Evolutionary conservation across 345 rosid species (phyloP).

Genomic region (Brassica juncea): DNA sequence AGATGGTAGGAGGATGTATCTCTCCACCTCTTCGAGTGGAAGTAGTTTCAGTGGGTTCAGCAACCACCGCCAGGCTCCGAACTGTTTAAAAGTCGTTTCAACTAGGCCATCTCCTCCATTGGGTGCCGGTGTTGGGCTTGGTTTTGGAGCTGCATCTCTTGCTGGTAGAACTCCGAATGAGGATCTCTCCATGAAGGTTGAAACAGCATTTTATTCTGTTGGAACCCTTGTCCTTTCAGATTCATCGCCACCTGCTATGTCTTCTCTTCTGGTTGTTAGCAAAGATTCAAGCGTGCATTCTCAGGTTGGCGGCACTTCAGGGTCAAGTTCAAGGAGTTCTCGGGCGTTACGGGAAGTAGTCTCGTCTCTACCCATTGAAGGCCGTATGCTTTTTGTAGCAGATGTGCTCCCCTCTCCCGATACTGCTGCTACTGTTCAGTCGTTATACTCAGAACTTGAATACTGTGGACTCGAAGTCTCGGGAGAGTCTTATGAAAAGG

Average conservation of each 20-base stretch:
- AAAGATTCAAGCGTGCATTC: conserved; percentile 81
- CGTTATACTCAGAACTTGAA: conserved; percentile 84
- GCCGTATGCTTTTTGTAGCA: conserved; percentile 95
- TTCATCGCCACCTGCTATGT: conserved; percentile 82
- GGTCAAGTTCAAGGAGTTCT: conserved; percentile 69
- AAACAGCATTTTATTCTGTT: conserved; percentile 76
- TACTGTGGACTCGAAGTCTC: conserved; percentile 69
- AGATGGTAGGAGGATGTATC: conserved; percentile 96
- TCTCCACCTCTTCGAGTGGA: conserved; percentile 82
- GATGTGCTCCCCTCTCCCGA: conserved; percentile 86
- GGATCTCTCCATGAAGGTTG: conserved; percentile 84
- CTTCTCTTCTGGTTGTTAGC: conserved; percentile 86
- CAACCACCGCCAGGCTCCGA: conserved; percentile 57
- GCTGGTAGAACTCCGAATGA: conserved; percentile 78
- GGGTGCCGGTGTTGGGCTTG: conserved; percentile 84
- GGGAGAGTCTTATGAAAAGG: conserved; percentile 75
- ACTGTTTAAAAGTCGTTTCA: conserved; percentile 87
- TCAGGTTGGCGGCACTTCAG: conserved; percentile 59
- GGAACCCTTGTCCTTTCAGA: conserved; percentile 95
- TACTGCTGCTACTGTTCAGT: conserved; percentile 72
- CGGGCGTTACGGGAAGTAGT: conserved; percentile 81
- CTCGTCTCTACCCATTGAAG: conserved; percentile 91
- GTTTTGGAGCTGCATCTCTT: conserved; percentile 79
- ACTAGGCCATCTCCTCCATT: conserved; percentile 94
- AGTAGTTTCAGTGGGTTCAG: conserved; percentile 71